Evolutionary conservation across 208 protist genomes (phyloP), one percentile per base, ranked within the genome.

Genomic region (Trypanosoma scelopori): DNA sequence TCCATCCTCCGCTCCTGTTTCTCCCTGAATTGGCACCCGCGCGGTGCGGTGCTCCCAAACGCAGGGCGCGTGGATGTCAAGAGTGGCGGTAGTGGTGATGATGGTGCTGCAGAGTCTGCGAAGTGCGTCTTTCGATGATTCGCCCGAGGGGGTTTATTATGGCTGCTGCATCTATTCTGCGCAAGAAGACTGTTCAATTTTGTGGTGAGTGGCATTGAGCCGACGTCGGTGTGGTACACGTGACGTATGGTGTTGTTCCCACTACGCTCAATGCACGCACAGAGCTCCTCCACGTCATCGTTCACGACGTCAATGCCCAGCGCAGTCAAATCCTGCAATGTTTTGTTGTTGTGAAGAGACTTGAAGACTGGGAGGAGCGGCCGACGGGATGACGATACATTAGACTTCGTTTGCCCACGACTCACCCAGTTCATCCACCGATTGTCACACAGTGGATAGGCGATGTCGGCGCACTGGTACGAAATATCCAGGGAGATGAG

Each of bases 251-350:
- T 65, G 13, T 39, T 70, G 55, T 92, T 87, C 27, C 72, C 64
- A 62, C 80, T 82, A 23, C 68, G 50, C 66, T 92, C 85, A 11
- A 92, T 79, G 61, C 76, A 82, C 13, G 66, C 64, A 62, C 85
- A 92, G 12, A 92, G 69, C 65, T 89, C 80, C 63, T 92, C 85
- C 5, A 92, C 51, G 58, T 92, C 85, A 39, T 75, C 76, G 22
- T 75, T 75, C n/a, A 65, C 39, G 59, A 89, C 79, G 51, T 79
- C 79, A 30, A 92, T 61, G n/a, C 80, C 82, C 0, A 84, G 41
- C 63, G 85, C 78, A 48, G 82, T 51, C 22, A 92, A 73, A 32
- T 76, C 69, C 20, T 58, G 68, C 9, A 92, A 60, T 0, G 70
- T 69, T 42, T 76, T 65, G 51, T 88, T 88, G 25, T 23, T 18